Conservation (phyloP, 768 basidiomycete genomes). For the Xerocomellus amylosporus region DNA sequence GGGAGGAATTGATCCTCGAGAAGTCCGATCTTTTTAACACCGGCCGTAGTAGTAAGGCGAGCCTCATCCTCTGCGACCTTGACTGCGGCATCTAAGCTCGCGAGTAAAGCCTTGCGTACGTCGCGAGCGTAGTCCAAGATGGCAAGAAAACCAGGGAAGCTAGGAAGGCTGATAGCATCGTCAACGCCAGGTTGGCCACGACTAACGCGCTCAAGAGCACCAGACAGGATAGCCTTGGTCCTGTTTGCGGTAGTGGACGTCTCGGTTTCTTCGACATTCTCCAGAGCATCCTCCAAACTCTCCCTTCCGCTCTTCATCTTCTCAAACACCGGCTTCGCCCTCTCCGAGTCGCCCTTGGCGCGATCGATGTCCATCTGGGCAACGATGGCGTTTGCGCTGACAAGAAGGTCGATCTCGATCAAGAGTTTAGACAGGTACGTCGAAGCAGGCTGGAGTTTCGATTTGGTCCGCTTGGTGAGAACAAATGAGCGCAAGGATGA, state of each 20-base stretch:
- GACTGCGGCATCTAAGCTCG: conserved; percentile 78
- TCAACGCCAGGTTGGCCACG: conserved; percentile 69
- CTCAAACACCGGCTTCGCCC: conserved; percentile 78
- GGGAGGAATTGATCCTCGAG: conserved; percentile 80
- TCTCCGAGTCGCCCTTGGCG: conserved; percentile 66
- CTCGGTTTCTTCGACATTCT: conserved; percentile 73
- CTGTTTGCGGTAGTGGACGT: conserved; percentile 49
- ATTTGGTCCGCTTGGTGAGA: conserved; percentile 91
- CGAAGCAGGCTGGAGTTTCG: conserved; percentile 90
- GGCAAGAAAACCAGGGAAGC: conserved; percentile 78
- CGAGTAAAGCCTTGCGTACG: conserved; percentile 73
- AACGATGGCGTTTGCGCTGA: conserved; percentile 81
- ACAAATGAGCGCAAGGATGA: conserved; percentile 90
- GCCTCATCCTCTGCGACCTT: conserved; percentile 81
- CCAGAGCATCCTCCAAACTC: conserved; percentile 73
- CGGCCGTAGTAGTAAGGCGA: conserved; percentile 57
- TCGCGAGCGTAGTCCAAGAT: conserved; percentile 86
- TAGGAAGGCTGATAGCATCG: conserved; percentile 54
- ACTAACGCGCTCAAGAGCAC: conserved; percentile 75
- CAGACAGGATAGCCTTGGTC: conserved; percentile 57
- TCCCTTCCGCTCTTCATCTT: conserved; percentile 78
- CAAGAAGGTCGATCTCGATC: conserved; percentile 84
- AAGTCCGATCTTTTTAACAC: conserved; percentile 62
- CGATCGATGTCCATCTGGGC: conserved; percentile 73
- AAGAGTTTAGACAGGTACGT: conserved; percentile 92